A percentile compares a stretch with the other conserved stretches of the same genome.
Evolutionary conservation across 139 green algal species (phyloP).

Genomic region (Pleodorina starrii): DNA sequence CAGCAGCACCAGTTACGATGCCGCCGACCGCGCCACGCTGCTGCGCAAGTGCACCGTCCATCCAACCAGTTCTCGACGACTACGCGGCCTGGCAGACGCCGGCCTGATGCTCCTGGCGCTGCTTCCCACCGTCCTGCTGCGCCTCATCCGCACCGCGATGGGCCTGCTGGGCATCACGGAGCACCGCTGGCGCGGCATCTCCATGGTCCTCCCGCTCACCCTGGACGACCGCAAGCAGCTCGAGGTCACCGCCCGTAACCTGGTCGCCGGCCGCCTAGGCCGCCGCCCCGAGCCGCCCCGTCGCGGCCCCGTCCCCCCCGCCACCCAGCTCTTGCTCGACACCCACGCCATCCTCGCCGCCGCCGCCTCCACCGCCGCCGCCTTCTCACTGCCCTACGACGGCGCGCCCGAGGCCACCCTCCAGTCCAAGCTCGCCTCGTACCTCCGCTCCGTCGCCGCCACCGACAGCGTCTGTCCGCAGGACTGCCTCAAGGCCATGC

Average conservation of each 20-base stretch:
- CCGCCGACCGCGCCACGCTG: constrained; percentile 3
- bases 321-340: constrained; percentile 35
- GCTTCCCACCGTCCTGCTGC: constrained; percentile 6
- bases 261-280: constrained; percentile 1
- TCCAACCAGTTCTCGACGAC: constrained; percentile 1
- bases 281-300: constrained; percentile 6
- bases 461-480: constrained; percentile 19
- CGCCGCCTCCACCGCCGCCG: constrained; percentile 11
- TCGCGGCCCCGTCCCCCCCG: constrained; percentile 19
- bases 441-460: constrained; percentile 27
- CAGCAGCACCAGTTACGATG: not conserved
- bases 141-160: constrained; percentile 33
- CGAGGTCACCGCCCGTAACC: not conserved
- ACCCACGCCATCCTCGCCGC: constrained; percentile 26
- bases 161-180: constrained; percentile 48
- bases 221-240: constrained; percentile 44
- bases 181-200: constrained; percentile 56
- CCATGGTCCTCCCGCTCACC: constrained; percentile 34
- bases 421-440: constrained; percentile 28
- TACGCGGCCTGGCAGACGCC: constrained; percentile 21
- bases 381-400: constrained; percentile 35
- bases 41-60: constrained; percentile 31
- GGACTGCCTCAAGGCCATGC: constrained; percentile 49
- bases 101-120: constrained; percentile 10
- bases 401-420: constrained; percentile 33